A percentile compares a stretch with the other conserved stretches of the same genome.
phyloP scores from a whole-genome alignment of 768 basidiomycete species.

The Myochromella boudieri region DNA sequence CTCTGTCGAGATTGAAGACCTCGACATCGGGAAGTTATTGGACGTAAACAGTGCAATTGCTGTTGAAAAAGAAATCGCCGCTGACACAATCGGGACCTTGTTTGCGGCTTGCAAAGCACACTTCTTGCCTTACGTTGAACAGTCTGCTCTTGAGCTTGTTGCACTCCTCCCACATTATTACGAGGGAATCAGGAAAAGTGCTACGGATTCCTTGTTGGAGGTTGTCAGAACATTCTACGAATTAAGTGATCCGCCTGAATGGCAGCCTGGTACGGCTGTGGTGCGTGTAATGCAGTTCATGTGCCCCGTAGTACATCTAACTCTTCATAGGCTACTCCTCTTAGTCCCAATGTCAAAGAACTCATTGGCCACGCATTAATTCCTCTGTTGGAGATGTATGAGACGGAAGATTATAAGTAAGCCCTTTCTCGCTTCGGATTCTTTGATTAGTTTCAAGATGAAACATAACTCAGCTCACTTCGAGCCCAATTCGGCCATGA shows the following conservation, averaged over 20 bases:
- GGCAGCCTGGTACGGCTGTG: constrained; percentile 70
- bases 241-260: constrained; percentile 77
- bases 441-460: constrained; percentile 37
- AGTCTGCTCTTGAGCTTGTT: constrained; percentile 75
- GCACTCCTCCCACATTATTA: constrained; percentile 87
- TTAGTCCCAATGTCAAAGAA: constrained; percentile 72
- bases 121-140: constrained; percentile 92
- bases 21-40: constrained; percentile 84
- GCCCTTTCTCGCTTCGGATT: constrained; percentile 30
- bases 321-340: constrained; percentile 37
- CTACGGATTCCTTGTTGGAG: constrained; percentile 84
- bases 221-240: constrained; percentile 92
- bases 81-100: constrained; percentile 90
- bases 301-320: neutral
- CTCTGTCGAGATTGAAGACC: constrained; percentile 71
- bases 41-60: constrained; percentile 95
- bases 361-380: constrained; percentile 75
- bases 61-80: constrained; percentile 98
- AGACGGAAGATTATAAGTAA: constrained; percentile 96
- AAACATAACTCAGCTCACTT: constrained; percentile 78
- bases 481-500: constrained; percentile 66
- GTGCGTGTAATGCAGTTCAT: constrained; percentile 39
- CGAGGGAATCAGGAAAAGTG: constrained; percentile 95
- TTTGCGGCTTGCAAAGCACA: constrained; percentile 79
- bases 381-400: constrained; percentile 84